A percentile compares a stretch with the other conserved stretches of the same genome.
Conservation (phyloP, 805 yeast genomes). For the Pichia kluyveri region DNA sequence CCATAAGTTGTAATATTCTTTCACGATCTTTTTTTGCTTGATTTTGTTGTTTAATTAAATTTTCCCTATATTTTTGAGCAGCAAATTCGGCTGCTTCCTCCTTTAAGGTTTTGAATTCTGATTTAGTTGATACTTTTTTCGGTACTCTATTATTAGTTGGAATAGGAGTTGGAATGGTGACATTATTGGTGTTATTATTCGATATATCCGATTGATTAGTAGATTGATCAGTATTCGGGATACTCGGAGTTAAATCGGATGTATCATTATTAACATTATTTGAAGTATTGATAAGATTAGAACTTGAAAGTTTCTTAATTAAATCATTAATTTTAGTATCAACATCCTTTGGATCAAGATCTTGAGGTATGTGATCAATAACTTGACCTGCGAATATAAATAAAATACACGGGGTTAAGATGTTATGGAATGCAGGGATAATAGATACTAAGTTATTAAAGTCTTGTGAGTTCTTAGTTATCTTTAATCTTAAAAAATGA, state of each 20-base stretch:
- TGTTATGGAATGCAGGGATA: constrained; percentile 33
- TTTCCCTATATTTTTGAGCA: constrained; percentile 30
- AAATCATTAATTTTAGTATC: constrained; percentile 13
- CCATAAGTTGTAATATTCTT: constrained; percentile 43
- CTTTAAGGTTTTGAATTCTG: constrained; percentile 21
- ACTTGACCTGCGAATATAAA: constrained; percentile 42
- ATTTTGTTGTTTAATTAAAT: constrained; percentile 26
- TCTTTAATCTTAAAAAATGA: constrained; percentile 33
- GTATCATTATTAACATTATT: neutral
- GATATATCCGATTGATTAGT: neutral
- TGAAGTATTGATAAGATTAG: neutral
- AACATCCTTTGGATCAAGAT: constrained; percentile 21
- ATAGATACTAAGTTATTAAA: constrained; percentile 43
- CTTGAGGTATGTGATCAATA: constrained; percentile 33
- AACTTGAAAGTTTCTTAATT: neutral
- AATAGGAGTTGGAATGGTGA: neutral
- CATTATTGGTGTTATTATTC: neutral
- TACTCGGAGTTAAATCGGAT: neutral
- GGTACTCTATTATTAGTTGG: neutral
- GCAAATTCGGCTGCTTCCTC: constrained; percentile 34
- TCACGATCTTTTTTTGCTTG: constrained; percentile 42
- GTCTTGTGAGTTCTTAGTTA: constrained; percentile 34
- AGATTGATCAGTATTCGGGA: neutral
- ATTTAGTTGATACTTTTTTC: neutral
- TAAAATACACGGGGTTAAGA: constrained; percentile 46